Base-by-base conservation (phyloP, 169 alveolate genomes). In the Cryptosporidium ryanae region DNA sequence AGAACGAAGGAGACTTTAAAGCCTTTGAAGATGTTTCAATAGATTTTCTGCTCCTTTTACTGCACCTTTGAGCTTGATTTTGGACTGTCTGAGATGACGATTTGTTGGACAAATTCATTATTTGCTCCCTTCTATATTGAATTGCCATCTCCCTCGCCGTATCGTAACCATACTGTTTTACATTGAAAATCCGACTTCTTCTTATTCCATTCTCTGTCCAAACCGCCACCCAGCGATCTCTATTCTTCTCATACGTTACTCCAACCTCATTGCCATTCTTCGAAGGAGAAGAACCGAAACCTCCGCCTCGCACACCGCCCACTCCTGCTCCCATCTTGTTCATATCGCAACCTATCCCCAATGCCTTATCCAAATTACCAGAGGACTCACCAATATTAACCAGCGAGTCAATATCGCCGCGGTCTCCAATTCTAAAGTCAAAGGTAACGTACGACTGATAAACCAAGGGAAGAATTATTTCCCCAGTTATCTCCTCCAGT, bases 201-300 rank as follows among this genome's bases (percentile, higher is more conserved):
- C 87, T 76, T 44, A 76, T 76, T 6, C 87, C 87, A 61, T 76
- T 76, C 29, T 76, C 87, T 10, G 87, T 76, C 87, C 87, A 76
- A 59, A 76, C 87, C 63, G 87, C 87, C 15, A 76, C 87, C 87
- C 87, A 76, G 21, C 87, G 87, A 48, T 76, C 87, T 34, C 87
- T 76, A 55, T 76, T 76, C 25, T 76, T 76, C 49, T 76, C 87
- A 48, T 76, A 76, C 15, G 87, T 76, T 57, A 76, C 87, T 0
- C 87, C 87, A 32, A 76, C 87, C 32, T 76, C 87, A 61, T 76
- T 76, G 15, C 71, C 71, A 4, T 17, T 23, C 43, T 76, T 76
- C 5, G 64, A 76, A 12, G 70, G 87, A 27, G 87, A 59, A 50
- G 70, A 15, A 32, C 25, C 23, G 8, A 38, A 38, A 38, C 46